A percentile compares a stretch with the other conserved stretches of the same genome.
phyloP scores from a whole-genome alignment of 2,329 filamentous ascomycete species.

The Chrysoporthe austroafricana region DNA sequence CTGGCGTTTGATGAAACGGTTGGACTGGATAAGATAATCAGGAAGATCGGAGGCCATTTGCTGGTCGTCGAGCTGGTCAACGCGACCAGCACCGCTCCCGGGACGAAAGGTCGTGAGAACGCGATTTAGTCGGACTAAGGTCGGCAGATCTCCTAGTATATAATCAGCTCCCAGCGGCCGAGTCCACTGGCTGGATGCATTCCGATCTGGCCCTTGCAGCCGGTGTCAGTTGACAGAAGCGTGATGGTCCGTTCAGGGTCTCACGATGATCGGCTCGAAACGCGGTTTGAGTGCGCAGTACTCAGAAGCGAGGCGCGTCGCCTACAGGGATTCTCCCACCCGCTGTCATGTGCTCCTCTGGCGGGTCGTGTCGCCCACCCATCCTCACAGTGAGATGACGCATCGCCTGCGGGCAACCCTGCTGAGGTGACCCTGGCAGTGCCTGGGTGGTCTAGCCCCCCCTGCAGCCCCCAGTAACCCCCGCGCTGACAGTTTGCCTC shows the following conservation, averaged over 20 bases:
- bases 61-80: background rate
- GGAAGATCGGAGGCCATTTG: slow-evolving; percentile 29
- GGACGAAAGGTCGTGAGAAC: background rate
- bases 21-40: slow-evolving; percentile 34
- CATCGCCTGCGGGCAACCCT: slow-evolving; percentile 17
- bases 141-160: background rate
- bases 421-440: background rate
- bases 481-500: slow-evolving; percentile 20
- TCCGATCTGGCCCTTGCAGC: background rate
- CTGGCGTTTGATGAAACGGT: slow-evolving; percentile 42
- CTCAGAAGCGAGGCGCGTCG: slow-evolving; percentile 11
- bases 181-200: background rate
- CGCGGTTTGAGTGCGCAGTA: slow-evolving; percentile 9
- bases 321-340: slow-evolving; percentile 9
- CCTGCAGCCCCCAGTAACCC: slow-evolving; percentile 3
- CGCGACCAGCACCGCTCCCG: background rate
- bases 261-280: slow-evolving; percentile 8
- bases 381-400: slow-evolving; percentile 13
- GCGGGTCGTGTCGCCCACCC: background rate
- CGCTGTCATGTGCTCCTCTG: slow-evolving; percentile 21
- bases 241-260: background rate
- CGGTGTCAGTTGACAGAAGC: background rate
- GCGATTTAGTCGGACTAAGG: background rate
- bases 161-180: background rate
- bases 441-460: background rate